phyloP scores from a whole-genome alignment of 192 early-diverging fungal species.

The Cetraspora pellucida region DNA sequence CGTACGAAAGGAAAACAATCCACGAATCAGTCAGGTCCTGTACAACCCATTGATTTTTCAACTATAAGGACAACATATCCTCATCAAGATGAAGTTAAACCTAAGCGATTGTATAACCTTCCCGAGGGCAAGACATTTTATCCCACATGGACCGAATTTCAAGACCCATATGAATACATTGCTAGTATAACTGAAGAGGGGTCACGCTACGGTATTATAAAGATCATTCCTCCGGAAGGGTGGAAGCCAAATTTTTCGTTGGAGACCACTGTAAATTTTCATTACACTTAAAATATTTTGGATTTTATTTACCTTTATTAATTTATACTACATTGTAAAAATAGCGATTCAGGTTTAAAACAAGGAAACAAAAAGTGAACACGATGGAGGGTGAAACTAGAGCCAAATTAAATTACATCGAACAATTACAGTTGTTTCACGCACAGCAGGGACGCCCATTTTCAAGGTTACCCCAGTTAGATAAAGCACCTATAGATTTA shows the following conservation, averaged over 20 bases:
- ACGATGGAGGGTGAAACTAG: conserved; percentile 89
- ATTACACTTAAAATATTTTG: conserved; percentile 14
- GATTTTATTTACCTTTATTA: not conserved
- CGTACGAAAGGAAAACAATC: not conserved
- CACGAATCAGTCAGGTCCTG: not conserved
- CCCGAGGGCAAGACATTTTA: conserved; percentile 76
- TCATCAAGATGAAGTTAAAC: conserved; percentile 36
- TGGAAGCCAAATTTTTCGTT: conserved; percentile 89
- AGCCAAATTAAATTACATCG: conserved; percentile 84
- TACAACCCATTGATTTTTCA: not conserved
- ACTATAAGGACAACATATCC: conserved; percentile 38
- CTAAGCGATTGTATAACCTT: conserved; percentile 69
- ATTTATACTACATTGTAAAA: not conserved
- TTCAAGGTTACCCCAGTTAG: conserved; percentile 78
- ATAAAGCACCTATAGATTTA: conserved; percentile 86
- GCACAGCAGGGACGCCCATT: conserved; percentile 73
- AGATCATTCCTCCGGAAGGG: conserved; percentile 86
- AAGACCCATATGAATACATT: conserved; percentile 84
- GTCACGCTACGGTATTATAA: conserved; percentile 84
- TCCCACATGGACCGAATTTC: conserved; percentile 82
- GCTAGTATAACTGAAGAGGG: conserved; percentile 74
- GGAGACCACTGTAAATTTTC: conserved; percentile 70
- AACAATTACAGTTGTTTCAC: conserved; percentile 91
- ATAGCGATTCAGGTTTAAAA: conserved; percentile 85
- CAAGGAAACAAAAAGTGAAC: conserved; percentile 89